Evolutionary conservation across 257 asterid species (phyloP), one percentile per base, ranked within the genome.

Genomic region (Fraxinus pennsylvanica): DNA sequence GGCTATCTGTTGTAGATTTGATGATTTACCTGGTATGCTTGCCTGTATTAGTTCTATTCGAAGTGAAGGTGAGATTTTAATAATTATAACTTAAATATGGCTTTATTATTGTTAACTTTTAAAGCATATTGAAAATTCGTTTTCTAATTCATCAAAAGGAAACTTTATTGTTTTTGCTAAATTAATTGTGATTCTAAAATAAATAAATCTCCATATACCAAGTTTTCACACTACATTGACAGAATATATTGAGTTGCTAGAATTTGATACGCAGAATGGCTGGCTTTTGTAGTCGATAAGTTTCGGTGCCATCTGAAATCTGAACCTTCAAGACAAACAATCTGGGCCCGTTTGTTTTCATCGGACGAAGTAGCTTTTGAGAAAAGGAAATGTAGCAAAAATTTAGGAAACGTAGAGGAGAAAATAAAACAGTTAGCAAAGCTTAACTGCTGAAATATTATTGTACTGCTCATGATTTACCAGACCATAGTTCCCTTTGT

Each of bases 1-100:
- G 76, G 70, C 59, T 77, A 38, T 66, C 59, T 77, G 33, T 25
- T 63, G 19, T 63, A 63, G 35, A 63, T 63, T 63, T 63, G 69
- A 13, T 12, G 69, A 25, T 63, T 63, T 63, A 63, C 32, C 33
- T 22, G 33, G 10, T 12, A 4, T 63, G 35, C 69, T 27, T n/a
- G 33, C 19, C 21, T 32, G 2, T 22, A 63, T 9, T 63, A 63
- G 10, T 63, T 63, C 69, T 63, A 22, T 27, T 6, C 0, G 36
- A 59, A 59, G 67, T 21, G 13, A 54, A 54, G 22, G n/a, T 54
- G 65, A 54, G 29, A 19, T 54, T 19, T 54, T 6, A 41, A 41
- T 41, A 41, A 41, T 41, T 7, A 3, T 9, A 59, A 59, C 30
- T 59, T 59, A 22, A 59, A 59, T 59, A 59, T 8, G 67, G 30